phyloP scores from a whole-genome alignment of 106 monocot species.

The Dendrobium chrysotoxum region DNA sequence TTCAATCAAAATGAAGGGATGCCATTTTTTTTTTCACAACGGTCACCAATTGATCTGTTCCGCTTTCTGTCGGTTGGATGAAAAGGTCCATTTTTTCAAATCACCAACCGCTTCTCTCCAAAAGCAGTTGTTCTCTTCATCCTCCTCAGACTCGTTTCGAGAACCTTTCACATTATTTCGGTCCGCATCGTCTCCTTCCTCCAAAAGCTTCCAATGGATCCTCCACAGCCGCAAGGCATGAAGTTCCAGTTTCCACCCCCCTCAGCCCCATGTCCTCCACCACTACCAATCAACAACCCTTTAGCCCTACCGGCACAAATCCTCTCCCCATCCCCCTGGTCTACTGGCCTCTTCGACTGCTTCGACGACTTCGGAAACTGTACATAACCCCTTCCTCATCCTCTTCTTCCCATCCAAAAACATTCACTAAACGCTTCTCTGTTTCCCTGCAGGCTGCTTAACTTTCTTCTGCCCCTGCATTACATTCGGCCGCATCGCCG shows the following conservation, averaged over 20 bases:
- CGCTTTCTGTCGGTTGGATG: background rate
- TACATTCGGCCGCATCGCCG: slow-evolving; percentile 53
- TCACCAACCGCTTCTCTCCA: background rate
- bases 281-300: background rate
- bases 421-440: background rate
- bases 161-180: background rate
- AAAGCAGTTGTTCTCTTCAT: no score
- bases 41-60: background rate
- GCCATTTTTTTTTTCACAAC: background rate
- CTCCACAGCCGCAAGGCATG: background rate
- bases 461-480: slow-evolving; percentile 55
- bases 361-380: slow-evolving; percentile 48
- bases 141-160: background rate
- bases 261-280: background rate
- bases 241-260: background rate
- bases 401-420: background rate
- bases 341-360: slow-evolving; percentile 49
- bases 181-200: background rate
- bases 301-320: background rate
- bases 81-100: background rate
- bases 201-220: background rate
- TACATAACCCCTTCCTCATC: background rate
- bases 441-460: slow-evolving; percentile 26
- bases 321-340: slow-evolving; percentile 20
- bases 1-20: no score